A percentile compares a stretch with the other conserved stretches of the same genome.
These are phyloP conservation scores for Cordyceps fumosorosea DNA, from an alignment of 2,329 filamentous ascomycete genomes.

Conservation along the genomic window DNA sequence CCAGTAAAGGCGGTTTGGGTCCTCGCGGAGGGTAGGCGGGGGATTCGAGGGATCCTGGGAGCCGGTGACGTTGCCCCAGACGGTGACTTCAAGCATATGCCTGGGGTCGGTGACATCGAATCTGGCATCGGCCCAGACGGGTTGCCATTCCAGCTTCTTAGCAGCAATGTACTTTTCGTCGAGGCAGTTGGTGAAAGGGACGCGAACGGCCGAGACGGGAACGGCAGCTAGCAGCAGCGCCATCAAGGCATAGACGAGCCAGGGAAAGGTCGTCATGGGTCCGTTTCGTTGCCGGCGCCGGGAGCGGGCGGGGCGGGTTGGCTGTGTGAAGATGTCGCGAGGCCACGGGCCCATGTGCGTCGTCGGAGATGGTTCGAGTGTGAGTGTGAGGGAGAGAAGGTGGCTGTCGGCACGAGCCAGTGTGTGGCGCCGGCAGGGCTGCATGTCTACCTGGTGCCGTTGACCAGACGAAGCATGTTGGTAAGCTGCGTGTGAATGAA, in stretches of 20 bases:
- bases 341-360: neutral
- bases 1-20: constrained; percentile 47
- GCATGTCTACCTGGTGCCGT: neutral
- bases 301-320: neutral
- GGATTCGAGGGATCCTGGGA: constrained; percentile 50
- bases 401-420: neutral
- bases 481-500: neutral
- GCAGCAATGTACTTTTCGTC: constrained; percentile 49
- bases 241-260: constrained; percentile 26
- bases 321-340: neutral
- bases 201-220: constrained; percentile 53
- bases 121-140: constrained; percentile 64
- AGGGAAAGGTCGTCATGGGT: neutral
- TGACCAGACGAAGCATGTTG: neutral
- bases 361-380: neutral
- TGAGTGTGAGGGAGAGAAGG: neutral
- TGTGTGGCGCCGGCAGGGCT: neutral
- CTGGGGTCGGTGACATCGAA: constrained; percentile 58
- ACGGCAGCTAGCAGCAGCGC: constrained; percentile 29
- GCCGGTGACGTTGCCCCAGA: constrained; percentile 90
- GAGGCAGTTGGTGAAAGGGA: constrained; percentile 84
- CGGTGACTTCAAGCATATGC: constrained; percentile 66
- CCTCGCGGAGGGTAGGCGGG: constrained; percentile 44
- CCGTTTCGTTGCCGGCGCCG: neutral
- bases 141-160: constrained; percentile 69